Evolutionary conservation across 345 rosid genomes (phyloP).

Genomic region (Eucalyptus coolabah): DNA sequence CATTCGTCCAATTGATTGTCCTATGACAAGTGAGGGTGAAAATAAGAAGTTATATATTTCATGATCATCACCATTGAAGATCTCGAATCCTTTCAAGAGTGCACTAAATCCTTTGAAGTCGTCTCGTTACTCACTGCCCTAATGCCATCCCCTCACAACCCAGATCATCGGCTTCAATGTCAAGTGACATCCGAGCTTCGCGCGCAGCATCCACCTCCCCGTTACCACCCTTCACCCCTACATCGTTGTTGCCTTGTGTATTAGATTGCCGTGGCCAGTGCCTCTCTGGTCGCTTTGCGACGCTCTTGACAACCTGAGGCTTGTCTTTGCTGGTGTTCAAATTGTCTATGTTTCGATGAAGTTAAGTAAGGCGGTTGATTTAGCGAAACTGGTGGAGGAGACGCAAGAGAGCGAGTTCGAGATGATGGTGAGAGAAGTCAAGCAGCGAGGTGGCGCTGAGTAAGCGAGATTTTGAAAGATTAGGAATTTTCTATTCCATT

Average conservation of each 20-base stretch:
- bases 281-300: not conserved
- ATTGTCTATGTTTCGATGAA: not conserved
- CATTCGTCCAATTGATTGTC: not conserved
- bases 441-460: not conserved
- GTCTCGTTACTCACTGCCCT: not conserved
- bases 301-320: not conserved
- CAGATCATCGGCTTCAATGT: not conserved
- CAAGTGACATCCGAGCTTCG: not conserved
- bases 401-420: not conserved
- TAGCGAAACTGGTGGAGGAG: not conserved
- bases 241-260: not conserved
- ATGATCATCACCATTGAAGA: not conserved
- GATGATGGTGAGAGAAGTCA: not conserved
- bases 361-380: not conserved
- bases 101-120: not conserved
- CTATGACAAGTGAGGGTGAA: fast-evolving
- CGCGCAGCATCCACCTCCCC: not conserved
- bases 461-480: not conserved
- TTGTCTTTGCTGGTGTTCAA: not conserved
- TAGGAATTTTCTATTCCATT: no score
- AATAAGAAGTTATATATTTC: no score
- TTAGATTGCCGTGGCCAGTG: not conserved
- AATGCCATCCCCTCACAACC: no score
- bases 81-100: not conserved
- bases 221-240: not conserved